Conservation (phyloP, 2,329 filamentous ascomycete genomes). For the Aspergillus flavus region DNA sequence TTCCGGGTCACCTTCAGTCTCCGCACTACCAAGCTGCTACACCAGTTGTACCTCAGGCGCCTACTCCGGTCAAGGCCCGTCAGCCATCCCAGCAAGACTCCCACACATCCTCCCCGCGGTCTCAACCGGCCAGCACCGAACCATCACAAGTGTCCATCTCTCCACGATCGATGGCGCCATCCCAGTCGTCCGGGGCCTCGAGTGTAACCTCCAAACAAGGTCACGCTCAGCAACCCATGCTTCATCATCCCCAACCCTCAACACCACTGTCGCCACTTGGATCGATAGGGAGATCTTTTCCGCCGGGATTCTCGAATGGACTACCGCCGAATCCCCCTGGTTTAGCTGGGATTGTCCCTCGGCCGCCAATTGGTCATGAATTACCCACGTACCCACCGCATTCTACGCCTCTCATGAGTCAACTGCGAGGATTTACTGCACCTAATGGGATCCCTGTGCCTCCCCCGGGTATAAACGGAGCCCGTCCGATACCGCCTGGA, state of each 20-base stretch:
- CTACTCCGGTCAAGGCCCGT: conserved; percentile 75
- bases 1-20: conserved; percentile 62
- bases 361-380: conserved; percentile 53
- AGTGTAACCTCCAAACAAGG: conserved; percentile 66
- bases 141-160: conserved; percentile 67
- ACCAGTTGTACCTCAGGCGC: conserved; percentile 78
- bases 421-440: conserved; percentile 56
- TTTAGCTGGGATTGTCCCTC: conserved; percentile 56
- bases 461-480: conserved; percentile 59
- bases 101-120: conserved; percentile 66
- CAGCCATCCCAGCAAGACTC: conserved; percentile 79
- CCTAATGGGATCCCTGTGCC: conserved; percentile 57
- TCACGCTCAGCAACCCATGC: conserved; percentile 51
- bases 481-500: conserved; percentile 62
- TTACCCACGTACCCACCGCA: conserved; percentile 59
- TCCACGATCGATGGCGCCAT: conserved; percentile 63
- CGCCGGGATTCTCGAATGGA: conserved; percentile 52
- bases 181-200: conserved; percentile 66
- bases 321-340: conserved; percentile 59
- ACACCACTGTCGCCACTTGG: conserved; percentile 67
- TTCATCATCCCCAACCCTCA: conserved; percentile 61
- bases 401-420: conserved; percentile 54
- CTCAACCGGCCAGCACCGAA: conserved; percentile 50
- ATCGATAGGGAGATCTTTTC: conserved; percentile 61
- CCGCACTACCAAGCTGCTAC: conserved; percentile 79